These are phyloP conservation scores for Flaveria brownii DNA, from an alignment of 129 eudicot genomes.

Conservation along the genomic window DNA sequence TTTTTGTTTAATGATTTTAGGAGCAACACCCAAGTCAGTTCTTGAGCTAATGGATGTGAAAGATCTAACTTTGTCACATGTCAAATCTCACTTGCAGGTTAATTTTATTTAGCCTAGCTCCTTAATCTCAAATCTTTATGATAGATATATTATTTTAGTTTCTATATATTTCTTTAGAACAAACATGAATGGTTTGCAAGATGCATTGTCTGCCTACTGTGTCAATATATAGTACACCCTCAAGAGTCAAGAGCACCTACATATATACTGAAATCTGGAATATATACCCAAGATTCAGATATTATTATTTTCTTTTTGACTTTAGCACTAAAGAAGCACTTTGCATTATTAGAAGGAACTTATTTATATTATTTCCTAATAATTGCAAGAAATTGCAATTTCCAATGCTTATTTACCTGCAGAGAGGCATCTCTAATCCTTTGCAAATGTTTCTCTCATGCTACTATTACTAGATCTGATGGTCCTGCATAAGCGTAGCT, in stretches of 20 bases:
- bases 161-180: neutral
- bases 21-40: conserved; percentile 98
- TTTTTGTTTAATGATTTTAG: conserved; percentile 33
- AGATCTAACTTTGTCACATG: conserved; percentile 97
- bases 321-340: conserved; percentile 38
- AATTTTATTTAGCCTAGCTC: neutral
- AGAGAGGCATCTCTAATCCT: conserved; percentile 40
- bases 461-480: conserved; percentile 51
- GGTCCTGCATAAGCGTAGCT: conserved; percentile 47
- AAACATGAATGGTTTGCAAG: conserved; percentile 27
- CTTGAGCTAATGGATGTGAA: conserved; percentile 99
- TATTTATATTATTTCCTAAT: conserved; percentile 26
- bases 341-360: conserved; percentile 36
- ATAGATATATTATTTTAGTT: neutral
- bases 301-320: conserved; percentile 36
- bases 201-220: conserved; percentile 40
- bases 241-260: conserved; percentile 30
- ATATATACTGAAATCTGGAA: conserved; percentile 29
- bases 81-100: conserved; percentile 98
- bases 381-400: conserved; percentile 29
- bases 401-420: conserved; percentile 40
- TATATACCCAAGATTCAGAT: conserved; percentile 38
- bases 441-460: conserved; percentile 25
- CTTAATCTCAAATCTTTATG: neutral
- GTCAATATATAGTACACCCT: conserved; percentile 30